phyloP scores from a whole-genome alignment of 371 early-diverging fungal species.

The Mortierella sp. region DNA sequence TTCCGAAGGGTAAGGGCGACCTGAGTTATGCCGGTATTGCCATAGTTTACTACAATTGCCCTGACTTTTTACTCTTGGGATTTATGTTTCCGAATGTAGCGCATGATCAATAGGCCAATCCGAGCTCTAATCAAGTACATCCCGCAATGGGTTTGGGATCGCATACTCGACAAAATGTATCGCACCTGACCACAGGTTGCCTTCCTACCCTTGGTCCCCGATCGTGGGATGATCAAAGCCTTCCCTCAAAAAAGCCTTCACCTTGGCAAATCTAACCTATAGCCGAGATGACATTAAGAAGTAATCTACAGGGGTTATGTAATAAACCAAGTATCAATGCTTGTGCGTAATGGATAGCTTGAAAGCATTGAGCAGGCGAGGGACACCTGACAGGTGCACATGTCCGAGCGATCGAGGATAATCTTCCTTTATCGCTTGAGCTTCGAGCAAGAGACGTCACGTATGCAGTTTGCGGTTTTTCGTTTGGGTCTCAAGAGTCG shows the following conservation, averaged over 20 bases:
- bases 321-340: too few relatives aligned
- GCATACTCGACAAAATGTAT: constrained; percentile 20
- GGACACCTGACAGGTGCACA: too few relatives aligned
- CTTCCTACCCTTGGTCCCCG: constrained; percentile 13
- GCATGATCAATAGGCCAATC: constrained; percentile 1
- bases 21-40: background rate
- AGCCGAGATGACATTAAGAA: background rate
- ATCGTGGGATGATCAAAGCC: constrained; percentile 7
- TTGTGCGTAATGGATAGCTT: too few relatives aligned
- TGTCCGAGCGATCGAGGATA: too few relatives aligned
- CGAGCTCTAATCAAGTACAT: constrained; percentile 7
- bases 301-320: too few relatives aligned
- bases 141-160: constrained; percentile 22
- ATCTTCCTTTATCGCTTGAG: background rate
- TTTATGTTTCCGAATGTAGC: background rate
- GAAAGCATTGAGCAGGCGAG: too few relatives aligned
- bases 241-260: constrained; percentile 16
- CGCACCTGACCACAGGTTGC: constrained; percentile 22
- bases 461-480: background rate
- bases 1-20: constrained; percentile 20
- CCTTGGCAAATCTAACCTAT: background rate
- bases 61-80: background rate
- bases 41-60: background rate
- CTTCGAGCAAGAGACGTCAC: background rate
- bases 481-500: background rate